Evolutionary conservation across 495 filamentous ascomycete species (phyloP), one percentile per base, ranked within the genome.

Genomic region (Talaromyces proteolyticus): DNA sequence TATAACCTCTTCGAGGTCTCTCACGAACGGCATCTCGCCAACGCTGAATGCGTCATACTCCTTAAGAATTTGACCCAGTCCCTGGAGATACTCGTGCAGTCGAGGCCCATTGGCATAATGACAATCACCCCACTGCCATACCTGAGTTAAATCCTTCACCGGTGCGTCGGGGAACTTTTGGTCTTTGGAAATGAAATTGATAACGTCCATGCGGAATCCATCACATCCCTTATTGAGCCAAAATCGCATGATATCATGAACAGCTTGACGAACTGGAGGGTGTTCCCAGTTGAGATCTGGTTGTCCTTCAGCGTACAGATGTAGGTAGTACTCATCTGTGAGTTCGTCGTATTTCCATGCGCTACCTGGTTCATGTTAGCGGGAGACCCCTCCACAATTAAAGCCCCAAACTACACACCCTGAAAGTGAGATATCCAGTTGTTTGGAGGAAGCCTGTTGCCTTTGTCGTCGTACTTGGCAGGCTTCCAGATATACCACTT

Each of bases 201-300:
- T 80, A 3, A 73, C 72, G 49, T 87, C 84, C 62, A 88, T 77
- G 6, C 86, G 73, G 69, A 89, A 88, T 2, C 86, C 86, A 50
- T 85, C 77, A 4, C 80, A 76, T 0, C 80, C 81, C 41, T 76
- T 80, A 50, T 86, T 68, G 0, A 90, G 74, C 86, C 86, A 89
- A 65, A 88, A 90, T 4, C 75, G 68, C 72, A 89, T 81, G 29
- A 79, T 77, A 25, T 80, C 73, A 47, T 86, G 81, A 19, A 89
- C 83, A 1, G 84, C 84, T 50, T 81, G 62, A 5, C 82, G 72
- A 5, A 79, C 75, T 3, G 69, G 75, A 6, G 72, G 72, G 20
- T 81, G 79, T 53, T 89, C 84, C 84, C 85, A 89, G 67, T 90
- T 89, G 6, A 89, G 74, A 56, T 90, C 86, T 0, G 86, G 85